A percentile compares a stretch with the other conserved stretches of the same genome.
Conservation (phyloP, 129 eudicot genomes). For the Helianthus tuberosus region DNA sequence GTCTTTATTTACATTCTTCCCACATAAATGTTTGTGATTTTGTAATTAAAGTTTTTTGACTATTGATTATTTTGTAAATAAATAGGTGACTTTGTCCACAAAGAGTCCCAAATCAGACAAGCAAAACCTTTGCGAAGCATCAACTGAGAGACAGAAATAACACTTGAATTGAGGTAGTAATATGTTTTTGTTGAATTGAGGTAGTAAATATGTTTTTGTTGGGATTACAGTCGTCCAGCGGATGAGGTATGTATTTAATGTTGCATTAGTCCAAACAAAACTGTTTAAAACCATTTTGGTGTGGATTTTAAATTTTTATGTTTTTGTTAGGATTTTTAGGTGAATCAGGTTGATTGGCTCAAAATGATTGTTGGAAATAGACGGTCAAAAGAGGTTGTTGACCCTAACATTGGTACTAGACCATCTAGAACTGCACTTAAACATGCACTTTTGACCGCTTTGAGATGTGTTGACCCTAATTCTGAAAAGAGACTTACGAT, state of each 20-base stretch:
- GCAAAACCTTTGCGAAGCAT: too few relatives aligned
- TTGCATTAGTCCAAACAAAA: not conserved
- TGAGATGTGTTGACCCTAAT: slow-evolving; percentile 88
- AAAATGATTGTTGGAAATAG: slow-evolving; percentile 81
- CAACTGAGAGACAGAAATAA: too few relatives aligned
- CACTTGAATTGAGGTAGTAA: too few relatives aligned
- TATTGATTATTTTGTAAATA: too few relatives aligned
- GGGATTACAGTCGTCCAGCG: slow-evolving; percentile 81
- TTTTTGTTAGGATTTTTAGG: slow-evolving; percentile 33
- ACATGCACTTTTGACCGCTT: slow-evolving; percentile 77
- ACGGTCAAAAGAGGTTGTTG: slow-evolving; percentile 84
- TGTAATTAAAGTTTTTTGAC: too few relatives aligned
- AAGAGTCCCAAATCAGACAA: too few relatives aligned
- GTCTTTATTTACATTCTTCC: too few relatives aligned
- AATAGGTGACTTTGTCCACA: too few relatives aligned
- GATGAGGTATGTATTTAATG: slow-evolving; percentile 54
- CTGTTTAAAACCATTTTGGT: not conserved
- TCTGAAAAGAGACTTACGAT: slow-evolving; percentile 70
- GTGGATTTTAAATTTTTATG: not conserved
- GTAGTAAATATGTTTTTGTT: too few relatives aligned
- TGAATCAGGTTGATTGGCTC: slow-evolving; percentile 82
- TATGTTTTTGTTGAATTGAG: too few relatives aligned
- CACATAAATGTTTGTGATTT: too few relatives aligned
- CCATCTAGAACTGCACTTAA: slow-evolving; percentile 81
- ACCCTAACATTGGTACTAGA: slow-evolving; percentile 62